Evolutionary conservation across 257 asterid genomes (phyloP).

Genomic region (Penstemon eatonii): DNA sequence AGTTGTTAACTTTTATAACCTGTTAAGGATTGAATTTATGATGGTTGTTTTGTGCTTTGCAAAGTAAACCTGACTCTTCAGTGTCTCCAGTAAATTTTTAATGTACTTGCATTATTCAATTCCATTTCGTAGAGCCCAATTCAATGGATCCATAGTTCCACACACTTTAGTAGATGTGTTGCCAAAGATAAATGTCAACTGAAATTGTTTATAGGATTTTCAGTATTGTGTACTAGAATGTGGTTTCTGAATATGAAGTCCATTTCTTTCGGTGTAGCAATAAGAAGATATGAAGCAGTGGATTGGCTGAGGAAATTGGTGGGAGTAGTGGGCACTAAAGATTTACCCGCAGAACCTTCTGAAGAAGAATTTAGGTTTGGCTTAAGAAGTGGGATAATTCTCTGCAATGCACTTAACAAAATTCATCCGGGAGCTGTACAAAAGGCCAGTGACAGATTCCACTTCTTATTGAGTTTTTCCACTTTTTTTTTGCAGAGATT

Average conservation of each 20-base stretch:
- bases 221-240: neutral
- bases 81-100: neutral
- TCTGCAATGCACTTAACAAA: constrained; percentile 82
- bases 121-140: neutral
- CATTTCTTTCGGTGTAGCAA: constrained; percentile 46
- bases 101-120: neutral
- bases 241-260: constrained; percentile 17
- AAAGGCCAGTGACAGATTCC: constrained; percentile 50
- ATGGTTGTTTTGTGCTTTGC: constrained; percentile 5
- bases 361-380: constrained; percentile 95
- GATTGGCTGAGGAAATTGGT: constrained; percentile 79
- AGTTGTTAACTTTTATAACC: neutral
- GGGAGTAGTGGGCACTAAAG: constrained; percentile 88
- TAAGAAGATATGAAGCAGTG: constrained; percentile 87
- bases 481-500: neutral
- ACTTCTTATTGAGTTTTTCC: neutral
- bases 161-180: neutral
- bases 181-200: neutral
- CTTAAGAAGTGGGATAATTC: constrained; percentile 89
- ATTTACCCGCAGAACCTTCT: constrained; percentile 95
- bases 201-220: neutral
- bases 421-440: constrained; percentile 87
- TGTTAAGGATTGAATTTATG: neutral
- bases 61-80: constrained; percentile 18
- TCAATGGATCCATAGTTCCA: neutral